Conservation (phyloP, 2,329 filamentous ascomycete species). For the Fusarium sp. region DNA sequence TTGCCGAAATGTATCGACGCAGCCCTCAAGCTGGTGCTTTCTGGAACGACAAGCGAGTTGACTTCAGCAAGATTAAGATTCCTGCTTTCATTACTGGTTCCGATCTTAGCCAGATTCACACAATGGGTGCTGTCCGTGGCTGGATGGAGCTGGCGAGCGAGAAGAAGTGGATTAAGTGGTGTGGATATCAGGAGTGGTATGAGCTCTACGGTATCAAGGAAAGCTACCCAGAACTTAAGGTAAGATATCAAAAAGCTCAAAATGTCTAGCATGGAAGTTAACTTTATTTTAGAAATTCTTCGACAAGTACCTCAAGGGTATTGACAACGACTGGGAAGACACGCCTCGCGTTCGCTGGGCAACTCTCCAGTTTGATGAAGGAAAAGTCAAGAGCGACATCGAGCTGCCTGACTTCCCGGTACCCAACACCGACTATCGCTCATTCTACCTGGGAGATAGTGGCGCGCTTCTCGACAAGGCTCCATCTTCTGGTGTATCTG, state of each 20-base stretch:
- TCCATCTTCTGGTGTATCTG: constrained; percentile 4
- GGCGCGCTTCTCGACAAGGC: not conserved
- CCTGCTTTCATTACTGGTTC: constrained; percentile 39
- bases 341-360: constrained; percentile 41
- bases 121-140: constrained; percentile 41
- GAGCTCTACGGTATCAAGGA: constrained; percentile 27
- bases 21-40: constrained; percentile 8
- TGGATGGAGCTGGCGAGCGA: constrained; percentile 40
- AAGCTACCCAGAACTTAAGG: constrained; percentile 22
- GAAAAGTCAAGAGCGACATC: constrained; percentile 33
- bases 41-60: constrained; percentile 28
- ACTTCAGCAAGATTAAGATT: constrained; percentile 36
- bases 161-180: constrained; percentile 44
- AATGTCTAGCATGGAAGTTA: fast-evolving
- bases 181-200: constrained; percentile 41
- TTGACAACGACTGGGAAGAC: constrained; percentile 42
- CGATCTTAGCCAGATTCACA: constrained; percentile 43
- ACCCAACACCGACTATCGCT: constrained; percentile 18
- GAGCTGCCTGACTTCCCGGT: constrained; percentile 34
- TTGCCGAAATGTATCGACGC: constrained; percentile 23
- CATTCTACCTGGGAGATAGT: constrained; percentile 16
- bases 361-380: constrained; percentile 40
- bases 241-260: not conserved
- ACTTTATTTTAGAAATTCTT: constrained; percentile 25
- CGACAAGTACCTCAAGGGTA: constrained; percentile 40